A percentile compares a stretch with the other conserved stretches of the same genome.
These are phyloP conservation scores for Fagopyrum esculentum DNA, from an alignment of 148 eudicot genomes.

Conservation along the genomic window DNA sequence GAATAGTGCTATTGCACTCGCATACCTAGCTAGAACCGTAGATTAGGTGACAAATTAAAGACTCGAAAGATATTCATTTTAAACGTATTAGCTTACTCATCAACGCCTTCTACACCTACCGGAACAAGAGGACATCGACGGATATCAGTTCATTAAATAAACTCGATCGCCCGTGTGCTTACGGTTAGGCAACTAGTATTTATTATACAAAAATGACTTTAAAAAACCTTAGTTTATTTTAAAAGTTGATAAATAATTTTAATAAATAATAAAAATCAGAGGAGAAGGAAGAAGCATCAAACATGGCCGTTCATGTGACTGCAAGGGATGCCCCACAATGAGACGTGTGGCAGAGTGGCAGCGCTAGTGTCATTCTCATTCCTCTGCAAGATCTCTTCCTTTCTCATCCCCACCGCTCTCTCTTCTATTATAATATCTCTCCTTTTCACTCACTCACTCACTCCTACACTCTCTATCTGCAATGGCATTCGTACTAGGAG, in stretches of 20 bases:
- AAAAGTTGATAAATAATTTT: neutral
- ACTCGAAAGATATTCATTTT: no score
- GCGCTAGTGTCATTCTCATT: neutral
- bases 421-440: neutral
- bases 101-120: no score
- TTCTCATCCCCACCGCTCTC: neutral
- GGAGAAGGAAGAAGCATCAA: slow-evolving; percentile 2
- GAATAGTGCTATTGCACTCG: no score
- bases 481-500: slow-evolving; percentile 32
- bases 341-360: slow-evolving; percentile 8
- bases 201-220: no score
- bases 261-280: neutral
- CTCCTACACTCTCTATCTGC: slow-evolving; percentile 3
- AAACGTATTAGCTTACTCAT: no score
- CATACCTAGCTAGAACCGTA: no score
- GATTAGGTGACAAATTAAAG: no score
- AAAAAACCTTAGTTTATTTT: neutral
- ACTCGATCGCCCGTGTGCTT: no score
- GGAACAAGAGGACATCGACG: no score
- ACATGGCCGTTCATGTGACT: slow-evolving; percentile 1
- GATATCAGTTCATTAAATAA: no score
- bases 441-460: neutral
- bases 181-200: no score
- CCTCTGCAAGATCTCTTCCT: neutral
- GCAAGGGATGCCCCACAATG: neutral